A percentile compares a stretch with the other conserved stretches of the same genome.
These are phyloP conservation scores for Dothiorella sarmentorum DNA, from an alignment of 2,329 filamentous ascomycete species.

Conservation along the genomic window DNA sequence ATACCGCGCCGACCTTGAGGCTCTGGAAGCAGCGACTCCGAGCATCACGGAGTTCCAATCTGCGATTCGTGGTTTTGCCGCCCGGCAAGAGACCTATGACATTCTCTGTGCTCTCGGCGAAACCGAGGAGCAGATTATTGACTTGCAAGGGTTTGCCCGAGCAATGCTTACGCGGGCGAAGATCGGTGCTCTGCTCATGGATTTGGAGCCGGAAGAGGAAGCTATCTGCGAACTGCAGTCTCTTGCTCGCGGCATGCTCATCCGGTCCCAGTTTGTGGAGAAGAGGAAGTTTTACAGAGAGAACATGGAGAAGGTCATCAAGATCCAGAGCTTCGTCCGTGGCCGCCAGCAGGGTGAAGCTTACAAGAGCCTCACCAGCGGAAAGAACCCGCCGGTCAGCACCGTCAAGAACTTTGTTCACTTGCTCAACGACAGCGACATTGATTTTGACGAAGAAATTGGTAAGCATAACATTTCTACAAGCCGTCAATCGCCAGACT, in stretches of 20 bases:
- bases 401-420: conserved; percentile 99
- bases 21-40: conserved; percentile 56
- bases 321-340: conserved; percentile 94
- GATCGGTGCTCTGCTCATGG: conserved; percentile 68
- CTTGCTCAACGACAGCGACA: conserved; percentile 94
- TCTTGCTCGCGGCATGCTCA: conserved; percentile 66
- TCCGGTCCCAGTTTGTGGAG: conserved; percentile 73
- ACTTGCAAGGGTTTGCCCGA: conserved; percentile 72
- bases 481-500: not conserved
- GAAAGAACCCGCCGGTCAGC: conserved; percentile 93
- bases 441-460: conserved; percentile 98
- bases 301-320: conserved; percentile 99
- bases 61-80: conserved; percentile 61
- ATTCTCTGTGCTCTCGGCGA: conserved; percentile 69
- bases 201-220: conserved; percentile 82
- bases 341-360: conserved; percentile 95
- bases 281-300: conserved; percentile 87
- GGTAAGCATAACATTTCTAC: conserved; percentile 29
- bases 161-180: conserved; percentile 75
- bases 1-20: conserved; percentile 44
- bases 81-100: conserved; percentile 57
- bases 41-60: conserved; percentile 64
- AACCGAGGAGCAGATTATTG: conserved; percentile 62
- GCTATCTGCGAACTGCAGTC: conserved; percentile 71
- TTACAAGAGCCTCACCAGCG: conserved; percentile 93